Percentiles rank a stretch among this genome's conserved stretches.
Conservation (phyloP, 2,329 filamentous ascomycete genomes). For the Verticillium nubilum region DNA sequence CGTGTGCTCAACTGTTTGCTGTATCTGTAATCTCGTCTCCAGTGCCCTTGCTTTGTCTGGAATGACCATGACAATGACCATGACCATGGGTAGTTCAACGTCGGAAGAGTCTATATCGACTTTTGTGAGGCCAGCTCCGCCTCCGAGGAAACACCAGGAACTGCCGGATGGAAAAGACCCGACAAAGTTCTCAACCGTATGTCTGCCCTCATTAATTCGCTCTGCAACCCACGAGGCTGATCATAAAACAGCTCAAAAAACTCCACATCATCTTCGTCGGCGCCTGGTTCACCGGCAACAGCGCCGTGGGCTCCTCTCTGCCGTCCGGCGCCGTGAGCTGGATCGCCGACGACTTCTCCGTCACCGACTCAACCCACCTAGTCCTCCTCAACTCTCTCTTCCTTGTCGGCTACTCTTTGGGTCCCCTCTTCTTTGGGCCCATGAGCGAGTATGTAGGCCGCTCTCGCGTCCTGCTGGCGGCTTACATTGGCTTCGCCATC, state of each 20-base stretch:
- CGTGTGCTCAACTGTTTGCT: background rate
- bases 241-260: background rate
- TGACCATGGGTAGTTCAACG: background rate
- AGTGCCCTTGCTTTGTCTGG: background rate
- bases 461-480: constrained; percentile 35
- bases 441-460: constrained; percentile 61
- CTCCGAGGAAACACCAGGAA: background rate
- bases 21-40: background rate
- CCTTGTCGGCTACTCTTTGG: constrained; percentile 59
- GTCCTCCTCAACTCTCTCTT: constrained; percentile 59
- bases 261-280: background rate
- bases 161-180: background rate
- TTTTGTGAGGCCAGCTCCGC: background rate
- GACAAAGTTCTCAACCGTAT: background rate
- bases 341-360: constrained; percentile 51
- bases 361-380: constrained; percentile 40
- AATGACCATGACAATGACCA: background rate
- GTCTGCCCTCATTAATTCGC: background rate
- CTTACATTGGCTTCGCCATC: constrained; percentile 43
- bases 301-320: constrained; percentile 59
- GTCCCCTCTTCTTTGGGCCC: constrained; percentile 57
- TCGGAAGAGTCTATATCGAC: background rate
- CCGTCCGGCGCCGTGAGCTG: constrained; percentile 57
- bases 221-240: background rate
- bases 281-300: constrained; percentile 51